A percentile compares a stretch with the other conserved stretches of the same genome.
Evolutionary conservation across 2,329 filamentous ascomycete species (phyloP).

Genomic region (Cladosporium sp.): DNA sequence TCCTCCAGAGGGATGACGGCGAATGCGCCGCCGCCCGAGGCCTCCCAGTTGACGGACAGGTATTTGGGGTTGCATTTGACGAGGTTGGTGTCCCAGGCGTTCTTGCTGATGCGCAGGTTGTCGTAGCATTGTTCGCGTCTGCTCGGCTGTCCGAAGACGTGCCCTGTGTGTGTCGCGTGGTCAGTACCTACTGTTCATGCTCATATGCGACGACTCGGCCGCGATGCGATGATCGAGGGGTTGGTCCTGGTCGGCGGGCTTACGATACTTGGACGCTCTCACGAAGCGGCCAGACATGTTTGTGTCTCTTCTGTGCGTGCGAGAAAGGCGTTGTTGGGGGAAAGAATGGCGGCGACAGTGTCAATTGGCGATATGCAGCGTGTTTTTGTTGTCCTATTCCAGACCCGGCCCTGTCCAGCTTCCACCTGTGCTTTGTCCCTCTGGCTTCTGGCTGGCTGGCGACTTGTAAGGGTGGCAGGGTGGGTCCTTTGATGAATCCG

Average conservation of each 20-base stretch:
- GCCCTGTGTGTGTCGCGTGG: constrained; percentile 51
- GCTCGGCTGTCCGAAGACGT: constrained; percentile 95
- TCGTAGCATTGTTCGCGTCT: constrained; percentile 99
- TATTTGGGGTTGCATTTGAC: constrained; percentile 98
- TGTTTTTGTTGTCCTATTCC: no score
- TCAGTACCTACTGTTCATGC: background rate
- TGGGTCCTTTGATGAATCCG: no score
- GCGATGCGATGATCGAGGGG: constrained; percentile 21
- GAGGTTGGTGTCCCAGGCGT: constrained; percentile 99
- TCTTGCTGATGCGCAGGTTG: constrained; percentile 93
- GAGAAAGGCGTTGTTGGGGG: no score
- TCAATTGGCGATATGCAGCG: no score
- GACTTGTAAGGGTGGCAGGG: no score
- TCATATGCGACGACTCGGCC: background rate
- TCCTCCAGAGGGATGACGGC: constrained; percentile 90
- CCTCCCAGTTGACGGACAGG: constrained; percentile 97
- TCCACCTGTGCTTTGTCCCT: no score
- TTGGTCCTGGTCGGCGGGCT: constrained; percentile 32
- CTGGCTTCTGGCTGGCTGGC: no score
- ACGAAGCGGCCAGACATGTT: constrained; percentile 68
- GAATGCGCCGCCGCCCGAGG: constrained; percentile 92
- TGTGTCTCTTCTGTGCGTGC: no score
- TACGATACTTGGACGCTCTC: constrained; percentile 70
- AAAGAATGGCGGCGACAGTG: no score
- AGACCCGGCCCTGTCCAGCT: no score